phyloP scores from a whole-genome alignment of 805 yeast species.

The Kodamaea hsintzibuensis region DNA sequence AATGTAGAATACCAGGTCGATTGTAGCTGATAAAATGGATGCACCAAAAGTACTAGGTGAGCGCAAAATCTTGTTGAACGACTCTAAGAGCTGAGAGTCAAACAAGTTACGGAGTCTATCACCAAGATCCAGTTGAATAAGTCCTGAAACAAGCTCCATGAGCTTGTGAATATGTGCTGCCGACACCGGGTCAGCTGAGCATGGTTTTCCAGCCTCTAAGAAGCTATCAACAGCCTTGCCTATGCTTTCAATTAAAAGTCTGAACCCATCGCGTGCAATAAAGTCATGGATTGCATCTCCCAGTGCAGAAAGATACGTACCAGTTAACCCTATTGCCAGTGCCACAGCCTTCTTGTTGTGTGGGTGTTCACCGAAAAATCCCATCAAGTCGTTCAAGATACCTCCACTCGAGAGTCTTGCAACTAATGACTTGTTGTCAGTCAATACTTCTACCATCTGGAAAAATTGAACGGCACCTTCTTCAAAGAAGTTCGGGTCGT shows the following conservation, averaged over 20 bases:
- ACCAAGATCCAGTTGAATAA: constrained; percentile 74
- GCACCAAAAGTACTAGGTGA: constrained; percentile 68
- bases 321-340: constrained; percentile 56
- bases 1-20: constrained; percentile 66
- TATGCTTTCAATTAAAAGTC: constrained; percentile 56
- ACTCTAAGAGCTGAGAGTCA: constrained; percentile 74
- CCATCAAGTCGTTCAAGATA: constrained; percentile 61
- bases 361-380: constrained; percentile 55
- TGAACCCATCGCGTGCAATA: constrained; percentile 66
- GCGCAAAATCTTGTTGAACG: constrained; percentile 57
- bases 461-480: constrained; percentile 57
- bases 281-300: constrained; percentile 61
- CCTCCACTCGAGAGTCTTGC: constrained; percentile 74
- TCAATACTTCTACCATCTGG: constrained; percentile 60
- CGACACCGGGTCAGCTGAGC: constrained; percentile 13
- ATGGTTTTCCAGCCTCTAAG: constrained; percentile 51
- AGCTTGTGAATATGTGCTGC: constrained; percentile 6
- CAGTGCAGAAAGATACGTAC: constrained; percentile 43
- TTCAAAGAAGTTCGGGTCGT: constrained; percentile 25
- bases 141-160: constrained; percentile 64
- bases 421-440: constrained; percentile 55
- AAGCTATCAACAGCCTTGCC: constrained; percentile 66
- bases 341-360: constrained; percentile 50
- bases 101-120: constrained; percentile 82
- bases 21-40: constrained; percentile 55